Percentiles rank a stretch among this genome's conserved stretches.
Evolutionary conservation across 108 stramenopile genomes (phyloP).

Genomic region (Aurantiochytrium sp.): DNA sequence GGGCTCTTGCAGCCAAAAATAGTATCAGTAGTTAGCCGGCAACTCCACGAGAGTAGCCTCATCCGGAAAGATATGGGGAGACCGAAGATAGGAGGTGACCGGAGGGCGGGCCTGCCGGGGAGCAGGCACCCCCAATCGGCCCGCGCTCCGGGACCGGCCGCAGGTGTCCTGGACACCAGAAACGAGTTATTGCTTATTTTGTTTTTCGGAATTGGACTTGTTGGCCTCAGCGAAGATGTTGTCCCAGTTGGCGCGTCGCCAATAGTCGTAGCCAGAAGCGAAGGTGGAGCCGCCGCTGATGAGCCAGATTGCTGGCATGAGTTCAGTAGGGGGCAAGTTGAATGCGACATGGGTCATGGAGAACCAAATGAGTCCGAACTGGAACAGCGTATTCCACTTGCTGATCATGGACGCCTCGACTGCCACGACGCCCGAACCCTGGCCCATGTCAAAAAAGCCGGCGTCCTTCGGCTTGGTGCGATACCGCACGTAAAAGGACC

Average conservation of each 20-base stretch:
- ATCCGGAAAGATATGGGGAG: too few species aligned
- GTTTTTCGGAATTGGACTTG: too few species aligned
- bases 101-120: too few species aligned
- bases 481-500: constrained; percentile 7
- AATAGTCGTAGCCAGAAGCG: background rate
- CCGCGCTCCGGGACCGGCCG: too few species aligned
- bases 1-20: too few species aligned
- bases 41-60: too few species aligned
- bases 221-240: background rate
- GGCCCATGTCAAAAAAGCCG: constrained; percentile 12
- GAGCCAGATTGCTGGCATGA: background rate
- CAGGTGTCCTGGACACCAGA: too few species aligned
- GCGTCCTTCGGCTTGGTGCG: background rate
- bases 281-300: constrained; percentile 23
- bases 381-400: constrained; percentile 26
- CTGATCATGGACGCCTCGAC: constrained; percentile 3
- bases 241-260: background rate
- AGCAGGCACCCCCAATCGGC: too few species aligned
- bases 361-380: constrained; percentile 16
- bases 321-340: background rate
- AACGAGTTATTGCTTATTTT: too few species aligned
- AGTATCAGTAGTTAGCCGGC: too few species aligned
- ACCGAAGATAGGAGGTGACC: too few species aligned
- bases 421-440: background rate
- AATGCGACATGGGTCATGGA: constrained; percentile 2